Conservation (phyloP, 129 eudicot species). For the Apium graveolens region DNA sequence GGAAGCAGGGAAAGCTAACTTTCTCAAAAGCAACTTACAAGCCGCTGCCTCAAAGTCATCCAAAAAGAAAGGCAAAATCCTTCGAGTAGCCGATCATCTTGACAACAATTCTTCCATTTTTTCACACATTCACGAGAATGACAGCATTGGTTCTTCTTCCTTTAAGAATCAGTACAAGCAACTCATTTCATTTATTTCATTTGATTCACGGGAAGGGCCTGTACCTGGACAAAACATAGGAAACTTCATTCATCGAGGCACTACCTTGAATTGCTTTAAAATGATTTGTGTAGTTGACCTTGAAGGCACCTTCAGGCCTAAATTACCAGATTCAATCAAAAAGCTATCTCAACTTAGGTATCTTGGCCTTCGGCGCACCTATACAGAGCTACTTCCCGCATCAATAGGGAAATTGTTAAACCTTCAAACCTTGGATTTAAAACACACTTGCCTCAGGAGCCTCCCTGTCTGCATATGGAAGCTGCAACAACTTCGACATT, state of each 20-base stretch:
- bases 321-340: constrained; percentile 4
- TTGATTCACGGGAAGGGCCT: constrained; percentile 14
- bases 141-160: background rate
- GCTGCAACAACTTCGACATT: constrained; percentile 12
- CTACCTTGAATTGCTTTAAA: constrained; percentile 1
- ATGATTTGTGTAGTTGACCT: constrained; percentile 15
- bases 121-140: constrained; percentile 7
- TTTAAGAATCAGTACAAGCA: background rate
- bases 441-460: constrained; percentile 18
- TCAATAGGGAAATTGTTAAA: constrained; percentile 11
- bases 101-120: background rate
- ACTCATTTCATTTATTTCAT: constrained; percentile 12
- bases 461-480: constrained; percentile 16
- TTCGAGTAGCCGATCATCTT: constrained; percentile 13
- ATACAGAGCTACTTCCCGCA: constrained; percentile 12
- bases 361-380: constrained; percentile 17
- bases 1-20: background rate
- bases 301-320: constrained; percentile 16
- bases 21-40: background rate
- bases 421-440: constrained; percentile 14
- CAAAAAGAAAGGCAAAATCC: background rate
- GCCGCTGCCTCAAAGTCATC: background rate
- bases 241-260: constrained; percentile 6
- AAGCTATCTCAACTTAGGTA: constrained; percentile 14
- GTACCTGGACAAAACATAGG: constrained; percentile 18